These are phyloP conservation scores for Leucogyrophana mollusca DNA, from an alignment of 768 basidiomycete genomes.

Conservation along the genomic window DNA sequence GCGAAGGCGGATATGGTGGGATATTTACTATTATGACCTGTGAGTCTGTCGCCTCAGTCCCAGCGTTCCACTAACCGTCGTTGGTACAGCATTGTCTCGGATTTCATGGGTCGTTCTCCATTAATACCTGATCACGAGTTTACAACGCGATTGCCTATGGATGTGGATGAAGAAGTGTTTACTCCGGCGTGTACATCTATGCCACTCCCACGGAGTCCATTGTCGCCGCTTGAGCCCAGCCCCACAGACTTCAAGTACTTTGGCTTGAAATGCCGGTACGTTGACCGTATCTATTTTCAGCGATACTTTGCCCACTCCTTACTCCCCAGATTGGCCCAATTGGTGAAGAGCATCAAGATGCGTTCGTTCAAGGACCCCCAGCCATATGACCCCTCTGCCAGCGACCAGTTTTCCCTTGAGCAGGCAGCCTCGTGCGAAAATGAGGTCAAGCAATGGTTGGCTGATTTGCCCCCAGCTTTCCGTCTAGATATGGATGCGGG, in stretches of 20 bases:
- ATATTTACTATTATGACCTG: slow-evolving; percentile 75
- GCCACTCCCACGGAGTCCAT: slow-evolving; percentile 34
- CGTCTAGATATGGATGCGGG: slow-evolving; percentile 40
- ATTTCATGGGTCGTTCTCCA: slow-evolving; percentile 62
- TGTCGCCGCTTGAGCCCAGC: slow-evolving; percentile 24
- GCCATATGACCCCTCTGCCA: slow-evolving; percentile 23
- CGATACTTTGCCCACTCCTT: slow-evolving; percentile 4
- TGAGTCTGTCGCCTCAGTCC: slow-evolving; percentile 40
- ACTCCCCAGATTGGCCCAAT: slow-evolving; percentile 50
- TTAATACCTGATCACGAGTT: slow-evolving; percentile 55
- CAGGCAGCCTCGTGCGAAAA: slow-evolving; percentile 57
- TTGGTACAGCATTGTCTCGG: slow-evolving; percentile 60
- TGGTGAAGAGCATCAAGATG: slow-evolving; percentile 61
- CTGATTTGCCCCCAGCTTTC: slow-evolving; percentile 49
- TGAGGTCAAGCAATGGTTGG: slow-evolving; percentile 54
- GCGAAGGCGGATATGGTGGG: slow-evolving; percentile 72
- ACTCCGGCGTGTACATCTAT: slow-evolving; percentile 43
- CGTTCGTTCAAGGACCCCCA: slow-evolving; percentile 43
- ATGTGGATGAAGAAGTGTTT: slow-evolving; percentile 57
- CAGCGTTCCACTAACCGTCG: not conserved
- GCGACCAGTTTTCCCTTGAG: slow-evolving; percentile 51
- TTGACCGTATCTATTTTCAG: not conserved
- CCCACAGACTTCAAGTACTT: slow-evolving; percentile 45
- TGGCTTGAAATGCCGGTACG: slow-evolving; percentile 60
- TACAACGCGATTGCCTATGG: slow-evolving; percentile 53